These are phyloP conservation scores for Beta macrorhiza DNA, from an alignment of 179 eudicot genomes.

Conservation along the genomic window DNA sequence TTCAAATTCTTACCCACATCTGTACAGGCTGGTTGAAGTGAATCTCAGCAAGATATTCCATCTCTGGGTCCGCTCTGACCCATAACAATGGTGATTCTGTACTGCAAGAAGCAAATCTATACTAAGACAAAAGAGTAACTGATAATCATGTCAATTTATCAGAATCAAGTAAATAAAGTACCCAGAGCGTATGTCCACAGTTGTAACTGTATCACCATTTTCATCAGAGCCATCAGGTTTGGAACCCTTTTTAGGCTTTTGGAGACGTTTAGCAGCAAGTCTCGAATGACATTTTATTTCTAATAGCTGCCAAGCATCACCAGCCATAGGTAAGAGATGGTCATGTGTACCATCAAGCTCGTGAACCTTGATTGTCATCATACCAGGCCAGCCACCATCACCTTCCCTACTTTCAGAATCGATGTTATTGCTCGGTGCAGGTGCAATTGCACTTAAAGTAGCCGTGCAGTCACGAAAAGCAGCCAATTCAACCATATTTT, in stretches of 20 bases:
- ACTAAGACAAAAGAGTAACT: conserved; percentile 8
- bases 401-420: conserved; percentile 75
- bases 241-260: conserved; percentile 75
- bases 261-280: conserved; percentile 89
- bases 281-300: conserved; percentile 95
- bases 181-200: conserved; percentile 73
- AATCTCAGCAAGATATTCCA: conserved; percentile 98
- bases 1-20: conserved; percentile 83
- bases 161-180: conserved; percentile 32
- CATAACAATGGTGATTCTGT: conserved; percentile 83
- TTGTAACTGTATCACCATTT: conserved; percentile 62
- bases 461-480: conserved; percentile 86
- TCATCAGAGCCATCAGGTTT: conserved; percentile 97
- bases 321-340: conserved; percentile 97
- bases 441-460: conserved; percentile 39
- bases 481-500: conserved; percentile 84
- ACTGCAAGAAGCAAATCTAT: conserved; percentile 45
- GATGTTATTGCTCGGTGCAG: conserved; percentile 40
- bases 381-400: conserved; percentile 96
- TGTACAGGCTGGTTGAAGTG: conserved; percentile 85
- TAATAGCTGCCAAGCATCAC: conserved; percentile 90
- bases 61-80: conserved; percentile 97
- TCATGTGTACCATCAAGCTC: conserved; percentile 99
- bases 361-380: conserved; percentile 98
- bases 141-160: not conserved